Conservation (phyloP, 768 basidiomycete genomes). For the Hydnum rufescens region DNA sequence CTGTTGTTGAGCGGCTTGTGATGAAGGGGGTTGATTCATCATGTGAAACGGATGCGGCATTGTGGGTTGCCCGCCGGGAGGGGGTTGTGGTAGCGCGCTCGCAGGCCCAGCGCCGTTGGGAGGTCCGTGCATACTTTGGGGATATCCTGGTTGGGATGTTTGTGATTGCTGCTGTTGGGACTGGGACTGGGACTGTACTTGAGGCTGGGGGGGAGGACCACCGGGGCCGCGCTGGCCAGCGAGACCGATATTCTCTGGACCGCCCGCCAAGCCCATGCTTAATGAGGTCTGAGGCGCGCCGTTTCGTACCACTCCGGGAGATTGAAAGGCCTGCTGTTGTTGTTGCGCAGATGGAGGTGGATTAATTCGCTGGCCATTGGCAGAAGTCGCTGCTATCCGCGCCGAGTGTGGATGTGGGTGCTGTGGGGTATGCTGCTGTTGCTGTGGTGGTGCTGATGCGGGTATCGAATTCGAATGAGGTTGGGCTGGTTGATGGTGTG, state of each 20-base stretch:
- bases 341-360: neutral
- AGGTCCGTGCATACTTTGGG: neutral
- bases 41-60: neutral
- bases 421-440: too few species aligned
- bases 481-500: too few species aligned
- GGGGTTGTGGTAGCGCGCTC: neutral
- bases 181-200: neutral
- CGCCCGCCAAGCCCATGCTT: neutral
- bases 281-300: neutral
- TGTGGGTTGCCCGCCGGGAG: neutral
- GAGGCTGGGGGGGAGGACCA: neutral
- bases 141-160: neutral
- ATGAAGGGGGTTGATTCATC: neutral
- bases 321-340: neutral
- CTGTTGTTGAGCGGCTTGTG: conserved; percentile 1
- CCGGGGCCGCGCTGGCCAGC: neutral
- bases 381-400: too few species aligned
- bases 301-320: neutral
- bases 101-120: neutral
- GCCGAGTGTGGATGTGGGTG: too few species aligned
- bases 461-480: too few species aligned
- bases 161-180: neutral
- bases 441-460: too few species aligned
- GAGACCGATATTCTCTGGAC: neutral
- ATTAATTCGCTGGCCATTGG: too few species aligned